phyloP scores from a whole-genome alignment of 257 asterid genomes.

The Petunia secreta region DNA sequence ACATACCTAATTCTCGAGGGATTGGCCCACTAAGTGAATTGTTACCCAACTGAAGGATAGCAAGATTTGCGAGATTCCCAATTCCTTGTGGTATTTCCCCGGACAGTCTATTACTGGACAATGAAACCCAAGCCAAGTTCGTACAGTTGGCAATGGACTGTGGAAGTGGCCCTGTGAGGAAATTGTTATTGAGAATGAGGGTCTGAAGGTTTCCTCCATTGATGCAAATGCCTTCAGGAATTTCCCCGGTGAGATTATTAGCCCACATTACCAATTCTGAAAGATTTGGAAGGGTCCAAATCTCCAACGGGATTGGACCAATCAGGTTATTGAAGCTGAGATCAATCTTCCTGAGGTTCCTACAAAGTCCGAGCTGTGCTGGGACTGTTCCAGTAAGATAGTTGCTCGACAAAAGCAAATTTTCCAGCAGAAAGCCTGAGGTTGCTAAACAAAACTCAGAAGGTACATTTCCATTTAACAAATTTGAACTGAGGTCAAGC shows the following conservation, averaged over 20 bases:
- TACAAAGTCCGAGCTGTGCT: slow-evolving; percentile 62
- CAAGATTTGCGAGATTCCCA: slow-evolving; percentile 71
- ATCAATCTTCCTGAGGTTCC: slow-evolving; percentile 60
- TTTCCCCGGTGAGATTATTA: slow-evolving; percentile 68
- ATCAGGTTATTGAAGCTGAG: slow-evolving; percentile 75
- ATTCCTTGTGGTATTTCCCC: slow-evolving; percentile 75
- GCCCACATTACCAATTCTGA: slow-evolving; percentile 89
- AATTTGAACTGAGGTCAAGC: slow-evolving; percentile 81
- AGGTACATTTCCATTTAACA: slow-evolving; percentile 70
- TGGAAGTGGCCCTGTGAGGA: slow-evolving; percentile 65
- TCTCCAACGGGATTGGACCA: slow-evolving; percentile 64
- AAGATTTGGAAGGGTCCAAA: slow-evolving; percentile 74
- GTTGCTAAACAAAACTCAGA: slow-evolving; percentile 54
- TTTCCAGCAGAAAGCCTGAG: slow-evolving; percentile 54
- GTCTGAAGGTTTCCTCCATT: slow-evolving; percentile 90
- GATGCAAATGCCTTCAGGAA: slow-evolving; percentile 79
- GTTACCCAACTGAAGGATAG: slow-evolving; percentile 87
- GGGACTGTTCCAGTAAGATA: slow-evolving; percentile 70
- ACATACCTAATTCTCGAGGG: slow-evolving; percentile 63
- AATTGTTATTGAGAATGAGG: slow-evolving; percentile 80
- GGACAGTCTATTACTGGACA: slow-evolving; percentile 72
- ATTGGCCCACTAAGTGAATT: slow-evolving; percentile 68
- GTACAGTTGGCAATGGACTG: slow-evolving; percentile 81
- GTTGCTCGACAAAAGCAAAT: slow-evolving; percentile 65
- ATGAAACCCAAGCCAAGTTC: slow-evolving; percentile 78